Evolutionary conservation across 768 basidiomycete species (phyloP).

Genomic region (Neoboletus magnificus): DNA sequence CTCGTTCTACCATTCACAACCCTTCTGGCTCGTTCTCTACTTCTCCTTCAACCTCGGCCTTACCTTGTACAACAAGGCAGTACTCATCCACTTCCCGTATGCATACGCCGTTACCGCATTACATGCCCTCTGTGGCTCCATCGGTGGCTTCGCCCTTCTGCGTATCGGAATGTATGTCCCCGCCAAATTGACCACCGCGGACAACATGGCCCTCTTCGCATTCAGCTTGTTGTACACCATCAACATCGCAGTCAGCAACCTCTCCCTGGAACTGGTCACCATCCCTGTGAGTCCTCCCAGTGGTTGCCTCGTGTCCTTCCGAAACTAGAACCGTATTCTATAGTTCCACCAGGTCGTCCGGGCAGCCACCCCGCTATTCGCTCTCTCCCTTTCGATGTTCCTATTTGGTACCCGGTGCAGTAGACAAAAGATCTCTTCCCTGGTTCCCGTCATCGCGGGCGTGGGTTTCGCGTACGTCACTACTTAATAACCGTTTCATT

Average conservation of each 20-base stretch:
- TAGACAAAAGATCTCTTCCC: conserved; percentile 60
- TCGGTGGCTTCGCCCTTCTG: conserved; percentile 72
- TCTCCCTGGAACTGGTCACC: conserved; percentile 84
- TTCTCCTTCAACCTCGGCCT: conserved; percentile 89
- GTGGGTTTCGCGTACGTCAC: conserved; percentile 79
- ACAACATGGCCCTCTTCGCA: conserved; percentile 62
- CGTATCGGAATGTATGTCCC: conserved; percentile 57
- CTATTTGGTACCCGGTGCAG: conserved; percentile 63
- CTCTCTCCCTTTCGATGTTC: conserved; percentile 70
- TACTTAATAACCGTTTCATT: background rate
- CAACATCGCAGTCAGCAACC: conserved; percentile 94
- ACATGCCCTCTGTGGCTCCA: conserved; percentile 81
- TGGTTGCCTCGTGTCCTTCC: background rate
- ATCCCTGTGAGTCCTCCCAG: conserved; percentile 62
- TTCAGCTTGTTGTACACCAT: conserved; percentile 91
- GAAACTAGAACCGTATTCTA: background rate
- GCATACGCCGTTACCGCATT: conserved; percentile 94
- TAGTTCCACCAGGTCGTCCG: conserved; percentile 98
- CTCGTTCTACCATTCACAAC: conserved; percentile 29
- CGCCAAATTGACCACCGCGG: conserved; percentile 45
- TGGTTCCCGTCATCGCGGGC: conserved; percentile 83
- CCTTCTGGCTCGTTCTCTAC: conserved; percentile 75
- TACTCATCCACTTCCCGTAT: conserved; percentile 90
- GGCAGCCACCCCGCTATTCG: conserved; percentile 90
- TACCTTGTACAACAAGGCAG: conserved; percentile 93